Evolutionary conservation across 1,139 yeast genomes (phyloP), one percentile per base, ranked within the genome.

Genomic region (Yamadazyma diddensiae): DNA sequence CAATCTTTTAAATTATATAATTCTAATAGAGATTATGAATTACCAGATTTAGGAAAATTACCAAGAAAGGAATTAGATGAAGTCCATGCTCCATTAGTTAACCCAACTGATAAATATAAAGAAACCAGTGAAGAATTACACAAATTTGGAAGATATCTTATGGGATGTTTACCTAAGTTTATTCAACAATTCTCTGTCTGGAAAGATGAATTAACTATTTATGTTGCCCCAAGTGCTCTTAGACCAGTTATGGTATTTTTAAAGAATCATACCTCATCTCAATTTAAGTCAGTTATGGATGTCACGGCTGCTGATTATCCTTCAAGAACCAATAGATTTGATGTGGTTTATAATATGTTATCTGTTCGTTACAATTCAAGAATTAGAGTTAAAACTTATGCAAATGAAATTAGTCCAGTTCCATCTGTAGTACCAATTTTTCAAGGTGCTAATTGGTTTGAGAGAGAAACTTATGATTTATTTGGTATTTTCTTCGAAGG

Each of bases 221-320:
- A 79, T 57, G 77, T 83, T 39, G 85, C 90, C 3, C 95, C 95
- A 30, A 60, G 74, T 16, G 92, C 88, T 3, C 59, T 86, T 36
- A 65, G 79, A 45, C 94, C 90, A 19, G 79, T 79, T 36, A 62
- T 82, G 62, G 61, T 75, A 14, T 86, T 82, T 52, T 70, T 86
- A 57, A 79, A 77, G 52, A 75, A 84, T 57, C 95, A 86, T 63
- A 81, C 92, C 13, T 70, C 94, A 4, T 72, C 88, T 14, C 94
- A 86, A 62, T 86, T 76, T 66, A 86, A 83, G 60, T 59, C 82
- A 8, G 80, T 82, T 38, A 72, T 82, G 74, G 94, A 86, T 55
- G 75, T 86, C 35, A 86, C 95, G 22, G 94, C 87, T 14, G 95
- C 82, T 22, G 95, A 86, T 59, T 86, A 78, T 58, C 95, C 95